phyloP scores from a whole-genome alignment of 2,329 filamentous ascomycete species.

The Colletotrichum tropicicola region DNA sequence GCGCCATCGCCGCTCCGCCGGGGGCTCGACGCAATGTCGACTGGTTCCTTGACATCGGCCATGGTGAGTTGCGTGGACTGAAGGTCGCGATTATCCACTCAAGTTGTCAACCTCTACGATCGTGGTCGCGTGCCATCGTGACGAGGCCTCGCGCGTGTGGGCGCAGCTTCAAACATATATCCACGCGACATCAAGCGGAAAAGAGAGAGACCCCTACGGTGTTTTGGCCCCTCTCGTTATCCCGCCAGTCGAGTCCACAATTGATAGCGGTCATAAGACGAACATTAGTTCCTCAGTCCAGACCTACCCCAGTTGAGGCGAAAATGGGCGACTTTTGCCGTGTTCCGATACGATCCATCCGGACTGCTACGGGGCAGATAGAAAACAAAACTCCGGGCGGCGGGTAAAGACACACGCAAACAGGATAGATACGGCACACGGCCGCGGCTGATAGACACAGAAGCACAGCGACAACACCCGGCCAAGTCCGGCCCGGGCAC shows the following conservation, averaged over 20 bases:
- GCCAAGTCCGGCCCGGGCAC: conserved; percentile 21
- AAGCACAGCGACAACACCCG: neutral
- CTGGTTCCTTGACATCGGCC: conserved; percentile 6
- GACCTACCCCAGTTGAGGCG: neutral
- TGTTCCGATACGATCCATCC: neutral
- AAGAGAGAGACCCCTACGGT: neutral
- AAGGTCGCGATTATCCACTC: neutral
- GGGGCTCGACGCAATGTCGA: conserved; percentile 21
- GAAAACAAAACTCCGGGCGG: neutral
- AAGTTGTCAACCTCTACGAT: neutral
- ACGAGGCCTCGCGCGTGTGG: neutral
- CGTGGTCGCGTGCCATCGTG: conserved; percentile 1
- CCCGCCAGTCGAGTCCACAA: conserved; percentile 23
- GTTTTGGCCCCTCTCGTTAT: conserved; percentile 4
- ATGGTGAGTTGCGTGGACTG: neutral
- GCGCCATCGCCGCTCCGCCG: conserved; percentile 18
- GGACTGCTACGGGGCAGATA: conserved; percentile 1
- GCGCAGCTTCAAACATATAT: conserved; percentile 15
- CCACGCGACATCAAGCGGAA: neutral
- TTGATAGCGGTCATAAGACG: conserved; percentile 24
- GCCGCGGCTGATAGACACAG: conserved; percentile 14
- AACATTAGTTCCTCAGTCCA: neutral
- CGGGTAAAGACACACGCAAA: neutral
- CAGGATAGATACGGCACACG: neutral
- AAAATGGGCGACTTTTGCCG: conserved; percentile 13